Conservation (phyloP, 208 protist genomes). For the Leishmania tarentolae region DNA sequence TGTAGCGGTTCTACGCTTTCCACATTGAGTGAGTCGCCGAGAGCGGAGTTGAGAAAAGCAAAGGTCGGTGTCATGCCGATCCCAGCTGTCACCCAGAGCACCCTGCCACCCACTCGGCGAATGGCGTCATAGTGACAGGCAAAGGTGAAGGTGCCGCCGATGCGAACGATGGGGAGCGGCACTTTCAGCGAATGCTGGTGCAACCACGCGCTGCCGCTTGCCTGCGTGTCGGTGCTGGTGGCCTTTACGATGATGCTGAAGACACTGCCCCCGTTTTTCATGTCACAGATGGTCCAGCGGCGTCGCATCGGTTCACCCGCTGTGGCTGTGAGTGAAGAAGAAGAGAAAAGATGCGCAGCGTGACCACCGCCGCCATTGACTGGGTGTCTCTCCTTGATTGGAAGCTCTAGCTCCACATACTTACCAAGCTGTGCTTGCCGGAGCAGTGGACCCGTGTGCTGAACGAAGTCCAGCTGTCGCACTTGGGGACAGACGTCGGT, state of each 20-base stretch:
- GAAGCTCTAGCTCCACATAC: conserved; percentile 71
- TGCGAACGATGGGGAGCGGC: conserved; percentile 45
- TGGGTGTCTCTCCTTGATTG: conserved; percentile 27
- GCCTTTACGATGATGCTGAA: conserved; percentile 79
- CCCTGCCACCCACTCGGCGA: conserved; percentile 38
- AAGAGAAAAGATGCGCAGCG: neutral
- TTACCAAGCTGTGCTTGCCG: conserved; percentile 51
- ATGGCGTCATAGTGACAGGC: conserved; percentile 53
- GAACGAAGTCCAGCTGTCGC: conserved; percentile 57
- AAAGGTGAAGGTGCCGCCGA: conserved; percentile 77
- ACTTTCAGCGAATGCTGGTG: conserved; percentile 50
- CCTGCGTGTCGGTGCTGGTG: conserved; percentile 17
- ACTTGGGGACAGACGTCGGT: conserved; percentile 53
- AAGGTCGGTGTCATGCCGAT: conserved; percentile 75
- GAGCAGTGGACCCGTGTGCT: conserved; percentile 29
- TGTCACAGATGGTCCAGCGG: conserved; percentile 70
- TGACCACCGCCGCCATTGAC: neutral
- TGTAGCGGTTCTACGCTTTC: conserved; percentile 43
- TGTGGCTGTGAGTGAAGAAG: neutral
- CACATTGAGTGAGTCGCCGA: conserved; percentile 34
- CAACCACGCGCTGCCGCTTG: conserved; percentile 69
- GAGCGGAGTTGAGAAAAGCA: conserved; percentile 49
- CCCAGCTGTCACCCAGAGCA: conserved; percentile 78
- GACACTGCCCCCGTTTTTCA: conserved; percentile 37
- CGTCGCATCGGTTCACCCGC: conserved; percentile 32